These are phyloP conservation scores for Fusarium chuoi DNA, from an alignment of 2,329 filamentous ascomycete species.

Conservation along the genomic window DNA sequence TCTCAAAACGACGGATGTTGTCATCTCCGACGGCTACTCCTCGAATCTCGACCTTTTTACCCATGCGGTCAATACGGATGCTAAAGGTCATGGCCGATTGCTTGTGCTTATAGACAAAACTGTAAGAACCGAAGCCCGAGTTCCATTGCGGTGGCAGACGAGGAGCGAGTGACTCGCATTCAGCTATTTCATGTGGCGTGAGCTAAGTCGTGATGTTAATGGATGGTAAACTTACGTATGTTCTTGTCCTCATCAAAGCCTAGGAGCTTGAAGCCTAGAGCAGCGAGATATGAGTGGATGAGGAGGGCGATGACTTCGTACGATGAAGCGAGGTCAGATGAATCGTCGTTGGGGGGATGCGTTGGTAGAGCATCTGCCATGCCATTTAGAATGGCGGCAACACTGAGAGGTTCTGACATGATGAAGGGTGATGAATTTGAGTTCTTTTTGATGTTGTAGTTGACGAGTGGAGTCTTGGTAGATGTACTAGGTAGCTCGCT, in stretches of 20 bases:
- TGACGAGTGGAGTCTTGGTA: background rate
- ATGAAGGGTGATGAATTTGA: background rate
- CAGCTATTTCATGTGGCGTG: slow-evolving; percentile 37
- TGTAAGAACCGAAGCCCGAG: slow-evolving; percentile 72
- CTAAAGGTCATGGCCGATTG: slow-evolving; percentile 88
- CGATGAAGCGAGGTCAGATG: slow-evolving; percentile 73
- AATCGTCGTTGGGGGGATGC: slow-evolving; percentile 61
- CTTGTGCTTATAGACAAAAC: slow-evolving; percentile 87
- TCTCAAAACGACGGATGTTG: slow-evolving; percentile 80
- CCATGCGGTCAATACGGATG: slow-evolving; percentile 83
- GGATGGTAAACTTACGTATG: slow-evolving; percentile 63
- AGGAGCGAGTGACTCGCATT: slow-evolving; percentile 66
- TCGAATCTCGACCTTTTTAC: slow-evolving; percentile 84
- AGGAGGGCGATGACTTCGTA: slow-evolving; percentile 88
- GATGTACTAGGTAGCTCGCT: background rate
- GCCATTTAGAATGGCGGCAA: slow-evolving; percentile 58
- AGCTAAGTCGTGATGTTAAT: background rate
- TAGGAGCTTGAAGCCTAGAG: slow-evolving; percentile 81
- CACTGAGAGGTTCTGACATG: slow-evolving; percentile 46
- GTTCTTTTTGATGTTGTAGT: background rate
- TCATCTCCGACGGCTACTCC: slow-evolving; percentile 84
- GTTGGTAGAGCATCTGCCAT: slow-evolving; percentile 71
- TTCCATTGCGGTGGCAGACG: slow-evolving; percentile 86
- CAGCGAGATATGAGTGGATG: slow-evolving; percentile 82
- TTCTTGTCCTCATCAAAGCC: slow-evolving; percentile 87